Percentiles rank a stretch among this genome's conserved stretches.
phyloP scores from a whole-genome alignment of 306 rosid genomes.

The barrel medic (Medicago truncatula) region DNA sequence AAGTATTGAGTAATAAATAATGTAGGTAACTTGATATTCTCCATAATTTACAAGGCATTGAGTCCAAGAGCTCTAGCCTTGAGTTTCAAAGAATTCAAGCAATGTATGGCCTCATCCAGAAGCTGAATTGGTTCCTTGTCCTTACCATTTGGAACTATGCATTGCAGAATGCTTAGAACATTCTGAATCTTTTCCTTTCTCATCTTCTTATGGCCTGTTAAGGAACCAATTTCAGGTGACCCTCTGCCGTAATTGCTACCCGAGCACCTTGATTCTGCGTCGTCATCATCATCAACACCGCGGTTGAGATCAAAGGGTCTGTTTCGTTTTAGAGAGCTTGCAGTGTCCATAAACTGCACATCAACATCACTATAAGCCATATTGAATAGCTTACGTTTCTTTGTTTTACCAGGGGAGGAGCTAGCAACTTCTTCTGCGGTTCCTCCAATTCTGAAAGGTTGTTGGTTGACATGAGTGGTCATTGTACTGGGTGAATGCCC shows the following conservation, averaged over 20 bases:
- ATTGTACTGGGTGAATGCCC: constrained; percentile 89
- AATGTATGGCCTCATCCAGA: constrained; percentile 83
- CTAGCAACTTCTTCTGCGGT: constrained; percentile 69
- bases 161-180: constrained; percentile 70
- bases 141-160: constrained; percentile 76
- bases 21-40: constrained; percentile 4
- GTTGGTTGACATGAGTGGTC: constrained; percentile 59
- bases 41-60: constrained; percentile 47
- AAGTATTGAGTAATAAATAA: constrained; percentile 8
- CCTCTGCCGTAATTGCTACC: constrained; percentile 42
- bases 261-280: constrained; percentile 81
- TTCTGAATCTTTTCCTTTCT: constrained; percentile 77
- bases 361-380: constrained; percentile 42
- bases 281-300: constrained; percentile 45
- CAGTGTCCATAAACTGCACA: constrained; percentile 60
- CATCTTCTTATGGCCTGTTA: constrained; percentile 56
- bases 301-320: constrained; percentile 42
- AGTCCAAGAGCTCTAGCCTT: constrained; percentile 70
- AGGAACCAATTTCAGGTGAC: constrained; percentile 48
- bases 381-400: constrained; percentile 69
- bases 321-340: constrained; percentile 58
- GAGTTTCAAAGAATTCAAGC: constrained; percentile 71
- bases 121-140: constrained; percentile 76
- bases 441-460: constrained; percentile 11
- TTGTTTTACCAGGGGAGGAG: constrained; percentile 55